Conservation (phyloP, 768 basidiomycete genomes). For the Tricholoma sp. region DNA sequence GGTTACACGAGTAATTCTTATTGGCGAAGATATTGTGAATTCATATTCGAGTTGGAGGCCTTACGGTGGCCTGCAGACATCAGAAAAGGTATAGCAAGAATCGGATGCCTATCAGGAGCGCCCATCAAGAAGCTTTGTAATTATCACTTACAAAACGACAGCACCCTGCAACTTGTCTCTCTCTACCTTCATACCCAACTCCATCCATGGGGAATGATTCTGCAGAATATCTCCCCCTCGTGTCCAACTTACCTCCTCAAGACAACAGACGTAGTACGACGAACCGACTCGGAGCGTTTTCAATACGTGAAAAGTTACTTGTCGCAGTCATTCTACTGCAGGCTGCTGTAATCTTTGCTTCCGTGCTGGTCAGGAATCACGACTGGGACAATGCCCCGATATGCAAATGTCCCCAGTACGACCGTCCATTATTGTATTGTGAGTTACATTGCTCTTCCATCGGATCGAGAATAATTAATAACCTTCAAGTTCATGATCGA, state of each 20-base stretch:
- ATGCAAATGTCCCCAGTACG: background rate
- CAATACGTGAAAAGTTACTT: background rate
- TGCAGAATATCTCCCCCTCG: background rate
- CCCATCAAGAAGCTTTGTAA: too few species aligned
- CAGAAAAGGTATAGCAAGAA: too few species aligned
- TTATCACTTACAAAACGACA: too few species aligned
- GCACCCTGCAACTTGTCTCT: too few species aligned
- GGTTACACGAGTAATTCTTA: too few species aligned
- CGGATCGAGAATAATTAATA: background rate
- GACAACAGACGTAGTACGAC: background rate
- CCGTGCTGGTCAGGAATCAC: background rate
- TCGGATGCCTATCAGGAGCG: too few species aligned
- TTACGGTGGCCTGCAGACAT: too few species aligned
- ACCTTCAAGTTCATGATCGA: background rate
- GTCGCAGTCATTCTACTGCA: background rate
- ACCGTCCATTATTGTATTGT: background rate
- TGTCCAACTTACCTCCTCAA: background rate
- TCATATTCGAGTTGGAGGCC: too few species aligned
- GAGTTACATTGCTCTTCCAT: background rate
- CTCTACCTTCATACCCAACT: background rate
- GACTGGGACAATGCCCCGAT: background rate
- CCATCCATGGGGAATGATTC: background rate
- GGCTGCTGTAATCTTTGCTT: background rate
- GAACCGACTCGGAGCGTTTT: background rate
- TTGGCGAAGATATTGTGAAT: too few species aligned